phyloP scores from a whole-genome alignment of 768 basidiomycete species.

The Boletus vinaceobasis region DNA sequence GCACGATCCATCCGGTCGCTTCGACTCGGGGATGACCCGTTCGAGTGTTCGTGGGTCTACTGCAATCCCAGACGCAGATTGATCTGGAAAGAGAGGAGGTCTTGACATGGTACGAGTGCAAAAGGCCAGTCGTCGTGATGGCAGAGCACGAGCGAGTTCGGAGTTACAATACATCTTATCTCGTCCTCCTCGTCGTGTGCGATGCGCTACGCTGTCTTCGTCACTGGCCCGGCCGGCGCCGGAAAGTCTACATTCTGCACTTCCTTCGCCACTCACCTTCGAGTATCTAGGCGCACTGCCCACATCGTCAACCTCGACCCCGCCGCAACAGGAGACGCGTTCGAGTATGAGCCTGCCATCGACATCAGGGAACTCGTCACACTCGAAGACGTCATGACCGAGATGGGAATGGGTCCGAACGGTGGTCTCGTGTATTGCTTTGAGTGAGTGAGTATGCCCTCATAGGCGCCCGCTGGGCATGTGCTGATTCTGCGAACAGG shows the following conservation, averaged over 20 bases:
- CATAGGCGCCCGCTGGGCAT: neutral
- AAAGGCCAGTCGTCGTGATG: neutral
- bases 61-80: conserved; percentile 74
- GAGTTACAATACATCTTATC: conserved; percentile 31
- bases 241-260: conserved; percentile 95
- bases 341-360: conserved; percentile 88
- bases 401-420: conserved; percentile 93
- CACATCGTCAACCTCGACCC: conserved; percentile 98
- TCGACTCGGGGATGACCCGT: conserved; percentile 84
- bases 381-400: conserved; percentile 93
- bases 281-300: conserved; percentile 72
- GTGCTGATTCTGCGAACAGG: conserved; percentile 40
- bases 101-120: conserved; percentile 52
- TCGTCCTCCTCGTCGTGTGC: neutral
- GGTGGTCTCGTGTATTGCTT: conserved; percentile 98
- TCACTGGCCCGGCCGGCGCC: conserved; percentile 96
- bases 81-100: conserved; percentile 71
- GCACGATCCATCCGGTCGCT: conserved; percentile 82
- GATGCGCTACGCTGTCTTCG: conserved; percentile 87
- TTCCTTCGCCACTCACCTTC: conserved; percentile 86
- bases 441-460: conserved; percentile 77
- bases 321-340: conserved; percentile 79
- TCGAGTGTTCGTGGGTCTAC: conserved; percentile 83
- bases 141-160: conserved; percentile 14
- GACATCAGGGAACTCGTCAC: conserved; percentile 93